These are phyloP conservation scores for Dactylis glomerata DNA, from an alignment of 176 grass and related monocot genomes.

Conservation along the genomic window DNA sequence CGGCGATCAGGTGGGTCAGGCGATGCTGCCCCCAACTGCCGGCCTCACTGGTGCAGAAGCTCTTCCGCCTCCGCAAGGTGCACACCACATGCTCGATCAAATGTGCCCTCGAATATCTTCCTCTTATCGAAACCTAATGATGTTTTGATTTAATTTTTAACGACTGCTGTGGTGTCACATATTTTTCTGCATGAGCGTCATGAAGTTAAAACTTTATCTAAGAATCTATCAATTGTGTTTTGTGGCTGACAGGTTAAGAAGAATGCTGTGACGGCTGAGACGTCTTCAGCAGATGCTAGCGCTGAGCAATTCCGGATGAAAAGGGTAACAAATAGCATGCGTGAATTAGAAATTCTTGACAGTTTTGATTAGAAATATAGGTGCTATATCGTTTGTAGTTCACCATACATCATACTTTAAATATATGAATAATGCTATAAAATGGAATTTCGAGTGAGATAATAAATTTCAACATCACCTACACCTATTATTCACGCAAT, in stretches of 20 bases:
- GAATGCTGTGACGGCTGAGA: constrained; percentile 19
- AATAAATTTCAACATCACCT: not conserved
- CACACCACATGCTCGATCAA: constrained; percentile 32
- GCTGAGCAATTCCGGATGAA: constrained; percentile 37
- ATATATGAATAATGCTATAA: constrained; percentile 9
- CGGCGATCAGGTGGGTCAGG: constrained; percentile 70
- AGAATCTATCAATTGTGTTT: constrained; percentile 4
- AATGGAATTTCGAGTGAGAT: not conserved
- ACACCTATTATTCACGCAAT: not conserved
- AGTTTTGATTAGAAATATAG: not conserved
- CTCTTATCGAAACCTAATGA: not conserved
- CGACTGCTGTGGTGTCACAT: not conserved
- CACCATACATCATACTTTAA: not conserved
- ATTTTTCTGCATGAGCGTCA: not conserved
- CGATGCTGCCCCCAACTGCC: constrained; percentile 81
- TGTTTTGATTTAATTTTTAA: not conserved
- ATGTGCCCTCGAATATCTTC: not conserved
- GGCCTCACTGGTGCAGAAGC: constrained; percentile 66
- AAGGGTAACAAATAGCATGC: constrained; percentile 53
- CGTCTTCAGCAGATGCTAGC: constrained; percentile 20
- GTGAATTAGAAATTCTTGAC: not conserved
- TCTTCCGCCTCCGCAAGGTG: constrained; percentile 88
- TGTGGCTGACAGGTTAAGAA: constrained; percentile 62
- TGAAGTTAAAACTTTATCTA: not conserved
- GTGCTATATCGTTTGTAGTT: not conserved